phyloP scores from a whole-genome alignment of 192 early-diverging fungal species.

The Backusella mclennaniae region DNA sequence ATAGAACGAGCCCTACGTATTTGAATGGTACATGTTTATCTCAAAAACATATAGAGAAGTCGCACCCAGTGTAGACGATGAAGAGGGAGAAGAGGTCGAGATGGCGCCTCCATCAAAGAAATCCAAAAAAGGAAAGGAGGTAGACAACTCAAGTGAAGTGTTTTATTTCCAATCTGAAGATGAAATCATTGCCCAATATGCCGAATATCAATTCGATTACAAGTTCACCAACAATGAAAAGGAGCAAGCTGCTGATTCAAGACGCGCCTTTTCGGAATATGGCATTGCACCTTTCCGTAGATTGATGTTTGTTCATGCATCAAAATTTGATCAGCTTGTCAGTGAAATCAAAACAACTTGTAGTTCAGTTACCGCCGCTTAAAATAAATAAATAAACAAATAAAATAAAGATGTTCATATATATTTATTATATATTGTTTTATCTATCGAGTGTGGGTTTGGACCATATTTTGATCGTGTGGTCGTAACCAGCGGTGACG shows the following conservation, averaged over 20 bases:
- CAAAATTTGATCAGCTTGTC: slow-evolving; percentile 53
- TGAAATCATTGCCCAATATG: slow-evolving; percentile 82
- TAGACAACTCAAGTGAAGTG: slow-evolving; percentile 19
- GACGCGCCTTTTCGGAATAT: slow-evolving; percentile 80
- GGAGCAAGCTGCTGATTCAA: slow-evolving; percentile 67
- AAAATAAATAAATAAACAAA: neutral
- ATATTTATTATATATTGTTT: neutral
- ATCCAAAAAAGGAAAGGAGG: slow-evolving; percentile 30
- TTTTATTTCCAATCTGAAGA: slow-evolving; percentile 93
- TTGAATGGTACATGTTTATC: slow-evolving; percentile 80
- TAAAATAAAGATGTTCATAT: neutral
- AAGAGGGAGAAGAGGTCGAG: slow-evolving; percentile 37
- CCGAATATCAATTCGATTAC: slow-evolving; percentile 76
- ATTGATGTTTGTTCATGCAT: slow-evolving; percentile 59
- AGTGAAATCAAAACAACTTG: slow-evolving; percentile 47
- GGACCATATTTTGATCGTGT: slow-evolving; percentile 53
- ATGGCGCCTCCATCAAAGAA: slow-evolving; percentile 37
- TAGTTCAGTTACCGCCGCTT: slow-evolving; percentile 1
- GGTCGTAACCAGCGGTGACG: slow-evolving; percentile 61
- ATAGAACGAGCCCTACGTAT: slow-evolving; percentile 71
- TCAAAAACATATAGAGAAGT: slow-evolving; percentile 83
- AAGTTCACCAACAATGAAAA: slow-evolving; percentile 65
- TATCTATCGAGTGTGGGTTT: neutral
- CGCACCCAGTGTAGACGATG: slow-evolving; percentile 56
- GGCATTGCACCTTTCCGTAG: slow-evolving; percentile 74